Evolutionary conservation across 305 asterid species (phyloP).

Genomic region (Solanum hybrid): DNA sequence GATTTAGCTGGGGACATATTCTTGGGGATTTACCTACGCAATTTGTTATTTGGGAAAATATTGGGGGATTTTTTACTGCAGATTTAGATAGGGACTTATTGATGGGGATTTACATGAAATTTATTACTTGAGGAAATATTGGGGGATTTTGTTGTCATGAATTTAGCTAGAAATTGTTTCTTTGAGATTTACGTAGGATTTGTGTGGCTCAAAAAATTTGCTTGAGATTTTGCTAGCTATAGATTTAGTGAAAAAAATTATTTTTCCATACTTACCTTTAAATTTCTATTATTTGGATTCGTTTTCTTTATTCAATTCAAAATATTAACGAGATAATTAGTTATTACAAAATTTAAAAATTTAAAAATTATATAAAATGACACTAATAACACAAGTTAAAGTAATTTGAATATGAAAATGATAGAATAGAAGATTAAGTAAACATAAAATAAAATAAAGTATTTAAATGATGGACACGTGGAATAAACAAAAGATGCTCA

Average conservation of each 20-base stretch:
- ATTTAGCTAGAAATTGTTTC: not conserved
- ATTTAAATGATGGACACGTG: not conserved
- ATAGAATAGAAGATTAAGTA: not conserved
- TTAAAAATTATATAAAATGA: too few relatives aligned
- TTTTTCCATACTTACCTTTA: not conserved
- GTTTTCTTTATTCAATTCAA: not conserved
- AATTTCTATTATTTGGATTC: not conserved
- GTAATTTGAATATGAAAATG: not conserved
- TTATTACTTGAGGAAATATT: not conserved
- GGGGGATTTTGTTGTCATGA: not conserved
- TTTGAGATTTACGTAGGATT: not conserved
- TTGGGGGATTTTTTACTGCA: not conserved
- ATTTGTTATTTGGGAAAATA: not conserved
- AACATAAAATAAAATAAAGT: not conserved
- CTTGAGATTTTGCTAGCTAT: not conserved
- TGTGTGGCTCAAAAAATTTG: accelerated
- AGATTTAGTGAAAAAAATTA: not conserved
- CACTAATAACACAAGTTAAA: not conserved
- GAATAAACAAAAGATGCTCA: not conserved
- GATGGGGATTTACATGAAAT: not conserved
- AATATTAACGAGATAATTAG: not conserved
- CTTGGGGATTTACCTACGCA: not conserved
- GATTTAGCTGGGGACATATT: not conserved
- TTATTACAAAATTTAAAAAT: not conserved
- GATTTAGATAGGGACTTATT: not conserved